Conservation (phyloP, 441 rosid species). For the Brassica hybrid region DNA sequence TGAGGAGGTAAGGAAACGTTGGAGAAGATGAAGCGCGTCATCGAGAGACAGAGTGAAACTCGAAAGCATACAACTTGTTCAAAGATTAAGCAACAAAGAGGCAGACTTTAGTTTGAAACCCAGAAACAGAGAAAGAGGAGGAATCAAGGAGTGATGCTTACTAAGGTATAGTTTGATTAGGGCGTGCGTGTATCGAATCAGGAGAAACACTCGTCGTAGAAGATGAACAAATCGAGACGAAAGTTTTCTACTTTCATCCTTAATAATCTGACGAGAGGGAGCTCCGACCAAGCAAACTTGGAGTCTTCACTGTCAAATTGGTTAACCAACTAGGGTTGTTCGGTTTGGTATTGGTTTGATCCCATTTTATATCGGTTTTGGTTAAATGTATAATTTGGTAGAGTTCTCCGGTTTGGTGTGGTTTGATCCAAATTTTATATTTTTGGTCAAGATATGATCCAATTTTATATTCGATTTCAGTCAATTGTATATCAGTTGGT, state of each 20-base stretch:
- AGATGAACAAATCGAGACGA: slow-evolving; percentile 13
- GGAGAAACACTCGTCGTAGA: slow-evolving; percentile 1
- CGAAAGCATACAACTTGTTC: slow-evolving; percentile 29
- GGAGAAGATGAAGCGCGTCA: slow-evolving; percentile 59
- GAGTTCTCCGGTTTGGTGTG: too few relatives aligned
- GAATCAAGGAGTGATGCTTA: slow-evolving; percentile 7
- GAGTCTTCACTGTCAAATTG: background rate
- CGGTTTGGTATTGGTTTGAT: background rate
- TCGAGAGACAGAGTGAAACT: slow-evolving; percentile 40
- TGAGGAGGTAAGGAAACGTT: slow-evolving; percentile 46
- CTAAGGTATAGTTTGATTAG: background rate
- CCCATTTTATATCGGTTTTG: background rate
- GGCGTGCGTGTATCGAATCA: background rate
- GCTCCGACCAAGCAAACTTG: background rate
- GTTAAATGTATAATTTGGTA: too few relatives aligned
- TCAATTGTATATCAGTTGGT: too few relatives aligned
- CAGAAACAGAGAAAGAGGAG: slow-evolving; percentile 2
- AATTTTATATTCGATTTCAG: background rate
- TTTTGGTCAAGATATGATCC: background rate
- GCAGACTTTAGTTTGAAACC: slow-evolving; percentile 15
- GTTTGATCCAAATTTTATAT: background rate
- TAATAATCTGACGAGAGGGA: background rate
- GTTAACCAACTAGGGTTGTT: background rate
- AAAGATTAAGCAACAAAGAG: slow-evolving; percentile 6
- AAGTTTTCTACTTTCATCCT: background rate